phyloP scores from a whole-genome alignment of 768 basidiomycete genomes.

The Crassisporium funariophilum region DNA sequence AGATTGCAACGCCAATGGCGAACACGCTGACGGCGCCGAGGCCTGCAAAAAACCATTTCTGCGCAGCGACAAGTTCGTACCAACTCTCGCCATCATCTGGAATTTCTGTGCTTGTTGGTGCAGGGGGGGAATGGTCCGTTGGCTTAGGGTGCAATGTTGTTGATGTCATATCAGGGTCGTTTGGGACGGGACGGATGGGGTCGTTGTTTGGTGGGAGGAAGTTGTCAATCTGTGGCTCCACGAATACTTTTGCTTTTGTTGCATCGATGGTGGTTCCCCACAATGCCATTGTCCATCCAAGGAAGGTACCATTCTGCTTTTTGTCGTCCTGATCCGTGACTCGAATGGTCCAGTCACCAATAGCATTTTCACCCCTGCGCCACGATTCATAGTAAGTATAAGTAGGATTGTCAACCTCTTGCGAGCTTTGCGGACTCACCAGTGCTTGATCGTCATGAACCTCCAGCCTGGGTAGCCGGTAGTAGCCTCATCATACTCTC shows the following conservation, averaged over 20 bases:
- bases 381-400: conserved; percentile 16
- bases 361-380: conserved; percentile 89
- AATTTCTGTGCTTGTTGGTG: conserved; percentile 31
- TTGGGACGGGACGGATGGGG: conserved; percentile 38
- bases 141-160: conserved; percentile 79
- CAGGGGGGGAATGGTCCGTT: conserved; percentile 79
- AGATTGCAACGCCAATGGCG: conserved; percentile 60
- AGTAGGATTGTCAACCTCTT: conserved; percentile 1
- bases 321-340: conserved; percentile 75
- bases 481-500: conserved; percentile 61
- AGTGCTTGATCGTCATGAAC: conserved; percentile 97
- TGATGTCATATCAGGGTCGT: conserved; percentile 32
- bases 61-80: conserved; percentile 66
- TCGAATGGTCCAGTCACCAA: conserved; percentile 88
- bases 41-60: conserved; percentile 87
- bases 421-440: conserved; percentile 50
- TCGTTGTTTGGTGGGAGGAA: conserved; percentile 46
- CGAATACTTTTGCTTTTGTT: conserved; percentile 59
- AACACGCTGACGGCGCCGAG: conserved; percentile 69
- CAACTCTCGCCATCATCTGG: conserved; percentile 78
- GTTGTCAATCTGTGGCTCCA: conserved; percentile 54
- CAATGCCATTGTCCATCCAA: conserved; percentile 89
- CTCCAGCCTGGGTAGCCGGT: conserved; percentile 89
- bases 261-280: conserved; percentile 89
- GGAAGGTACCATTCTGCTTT: conserved; percentile 62